Evolutionary conservation across 2,329 filamentous ascomycete genomes (phyloP), one percentile per base, ranked within the genome.

Genomic region (Bipolaris bicolor): DNA sequence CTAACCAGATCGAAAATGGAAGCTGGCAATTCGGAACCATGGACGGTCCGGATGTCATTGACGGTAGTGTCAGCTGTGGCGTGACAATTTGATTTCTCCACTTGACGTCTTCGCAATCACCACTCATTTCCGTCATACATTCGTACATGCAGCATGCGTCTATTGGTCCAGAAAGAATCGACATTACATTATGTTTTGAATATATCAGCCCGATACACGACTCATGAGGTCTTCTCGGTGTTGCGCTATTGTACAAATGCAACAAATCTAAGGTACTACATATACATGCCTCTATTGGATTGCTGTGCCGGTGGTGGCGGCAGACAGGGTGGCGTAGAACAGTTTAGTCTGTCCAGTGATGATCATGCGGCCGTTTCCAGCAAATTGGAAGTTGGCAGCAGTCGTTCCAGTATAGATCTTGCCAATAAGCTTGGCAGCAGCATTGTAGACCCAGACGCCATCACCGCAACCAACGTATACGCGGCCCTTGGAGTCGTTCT

Each of bases 401-500:
- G 43, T 50, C n/a, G 55, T 61, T 22, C 62, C 65, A 3, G 66
- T 67, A 24, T 66, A 67, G 49, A 68, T 66, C 48, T 68, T 68
- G 26, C 81, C 82, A 31, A 83, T 74, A 0, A 81, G 71, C 20
- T 71, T 72, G 4, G 81, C 81, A 3, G 73, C 77, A 1, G 76
- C 58, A 44, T 73, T 80, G 77, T 79, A 84, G 2, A 84, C 75
- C 58, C 83, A 80, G n/a, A 84, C 70, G 10, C 82, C 82, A 54
- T 82, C 82, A 3, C 75, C 77, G 54, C 80, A 81, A 0, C 79
- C 81, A 37, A 78, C 74, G 61, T 81, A 88, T 2, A 88, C 79
- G 49, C 86, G 84, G 1, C 85, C 85, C 11, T 80, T 73, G 10
- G 64, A 66, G 33, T 68, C 68, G 22, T 61, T 62, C 50, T 67